phyloP scores from a whole-genome alignment of 148 eudicot species.

The Polygonum aviculare region DNA sequence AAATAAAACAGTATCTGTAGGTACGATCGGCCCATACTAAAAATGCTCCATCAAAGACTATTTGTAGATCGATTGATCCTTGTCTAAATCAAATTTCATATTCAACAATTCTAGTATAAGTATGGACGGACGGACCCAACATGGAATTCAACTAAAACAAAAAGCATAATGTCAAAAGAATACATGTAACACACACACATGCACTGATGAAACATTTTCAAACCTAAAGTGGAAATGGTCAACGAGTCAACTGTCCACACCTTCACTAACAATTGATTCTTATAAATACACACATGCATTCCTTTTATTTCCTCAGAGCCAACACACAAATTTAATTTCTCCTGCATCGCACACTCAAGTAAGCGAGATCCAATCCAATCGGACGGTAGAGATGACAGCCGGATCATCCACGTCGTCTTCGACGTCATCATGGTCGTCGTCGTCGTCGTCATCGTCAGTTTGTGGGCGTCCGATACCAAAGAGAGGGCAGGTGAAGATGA shows the following conservation, averaged over 20 bases:
- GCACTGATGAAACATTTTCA: constrained; percentile 4
- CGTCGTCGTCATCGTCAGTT: not conserved
- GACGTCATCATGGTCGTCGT: no score
- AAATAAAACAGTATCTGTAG: no score
- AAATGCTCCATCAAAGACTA: not conserved
- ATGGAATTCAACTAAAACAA: not conserved
- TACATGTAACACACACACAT: not conserved
- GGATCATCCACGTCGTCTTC: not conserved
- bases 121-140: not conserved
- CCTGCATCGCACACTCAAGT: not conserved
- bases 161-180: not conserved
- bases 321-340: not conserved
- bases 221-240: not conserved
- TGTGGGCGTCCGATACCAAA: constrained; percentile 32
- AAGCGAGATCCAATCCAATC: not conserved
- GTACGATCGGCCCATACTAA: not conserved
- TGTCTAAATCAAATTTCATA: not conserved
- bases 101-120: not conserved
- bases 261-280: not conserved
- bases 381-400: not conserved
- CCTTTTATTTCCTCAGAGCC: not conserved
- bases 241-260: not conserved
- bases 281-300: not conserved
- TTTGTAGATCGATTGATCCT: not conserved
- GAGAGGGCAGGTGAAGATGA: constrained; percentile 29